Base-by-base conservation (phyloP, 116 monocot species). In the Iris pallida region DNA sequence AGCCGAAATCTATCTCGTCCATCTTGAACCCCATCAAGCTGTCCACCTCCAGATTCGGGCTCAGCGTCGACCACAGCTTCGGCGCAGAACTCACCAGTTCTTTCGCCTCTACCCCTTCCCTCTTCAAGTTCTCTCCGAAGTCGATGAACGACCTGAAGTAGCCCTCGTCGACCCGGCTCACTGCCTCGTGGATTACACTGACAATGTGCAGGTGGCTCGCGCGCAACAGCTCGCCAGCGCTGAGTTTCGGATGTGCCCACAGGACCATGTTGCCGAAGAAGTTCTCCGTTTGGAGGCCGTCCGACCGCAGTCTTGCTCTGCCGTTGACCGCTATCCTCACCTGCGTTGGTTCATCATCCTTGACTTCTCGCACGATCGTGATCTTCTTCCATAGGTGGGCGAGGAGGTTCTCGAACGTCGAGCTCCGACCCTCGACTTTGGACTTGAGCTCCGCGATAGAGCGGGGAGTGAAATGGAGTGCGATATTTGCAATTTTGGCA, bases 81-180 rank as follows among this genome's bases (percentile, higher is more conserved):
- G 65, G 61, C 14, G 75, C 71, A 19, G 59, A 16, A 47, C 51
- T 60, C 17, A 40, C 52, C 13, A 72, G 30, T 12, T 60, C 43
- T 4, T 40, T 7, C 15, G 5, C 59, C 0, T 14, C 53, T 2
- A 3, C 42, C 5, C 11, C 64, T 0, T 0, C 51, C 7, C 13
- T 55, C 55, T 14, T 42, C 52, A 53, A 2, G 42, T 57, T 20
- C 66, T 69, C 74, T 7, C 70, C 78, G 30, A 85, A 85, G 61
- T 85, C 78, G 4, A 78, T 65, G 17, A 85, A 77, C 13, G 85
- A 85, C 43, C 63, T 71, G 75, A 85, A 81, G 42, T 81, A 85
- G 1, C 17, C 54, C 16, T 75, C 71, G 58, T 75, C 66, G 12
- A 78, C 13, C 17, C 19, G 40, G 6, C 53, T 6, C 20, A 78